Conservation (phyloP, 2,329 filamentous ascomycete genomes). For the Biscogniauxia sp. region DNA sequence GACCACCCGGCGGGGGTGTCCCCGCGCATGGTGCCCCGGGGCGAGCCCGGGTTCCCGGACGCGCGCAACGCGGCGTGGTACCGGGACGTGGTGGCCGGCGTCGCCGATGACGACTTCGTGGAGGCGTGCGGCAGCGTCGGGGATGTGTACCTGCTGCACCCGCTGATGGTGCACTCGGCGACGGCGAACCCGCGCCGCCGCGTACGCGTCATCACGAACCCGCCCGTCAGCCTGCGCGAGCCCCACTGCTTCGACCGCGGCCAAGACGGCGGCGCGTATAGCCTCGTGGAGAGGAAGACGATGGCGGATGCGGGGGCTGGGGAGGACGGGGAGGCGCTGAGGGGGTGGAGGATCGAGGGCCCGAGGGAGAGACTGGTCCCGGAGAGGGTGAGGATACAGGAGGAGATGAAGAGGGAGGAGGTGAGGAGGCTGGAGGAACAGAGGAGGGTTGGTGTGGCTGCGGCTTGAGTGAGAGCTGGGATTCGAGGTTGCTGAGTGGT, state of each 20-base stretch:
- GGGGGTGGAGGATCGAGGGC: constrained; percentile 50
- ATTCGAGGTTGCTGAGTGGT: neutral
- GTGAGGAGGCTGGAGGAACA: constrained; percentile 41
- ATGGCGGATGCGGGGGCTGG: constrained; percentile 46
- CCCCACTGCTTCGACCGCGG: constrained; percentile 52
- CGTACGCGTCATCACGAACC: constrained; percentile 55
- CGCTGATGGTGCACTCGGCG: constrained; percentile 58
- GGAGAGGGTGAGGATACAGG: constrained; percentile 45
- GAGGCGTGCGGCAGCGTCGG: constrained; percentile 54
- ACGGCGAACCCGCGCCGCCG: constrained; percentile 46
- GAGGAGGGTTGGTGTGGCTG: constrained; percentile 17
- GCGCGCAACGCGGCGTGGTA: constrained; percentile 44
- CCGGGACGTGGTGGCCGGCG: constrained; percentile 37
- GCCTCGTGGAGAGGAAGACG: constrained; percentile 55
- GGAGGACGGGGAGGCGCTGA: constrained; percentile 43
- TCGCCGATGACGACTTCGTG: constrained; percentile 39
- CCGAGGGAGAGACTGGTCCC: constrained; percentile 51
- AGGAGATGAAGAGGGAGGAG: constrained; percentile 50
- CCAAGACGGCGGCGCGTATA: constrained; percentile 45
- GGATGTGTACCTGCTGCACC: constrained; percentile 59
- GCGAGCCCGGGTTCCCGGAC: constrained; percentile 14
- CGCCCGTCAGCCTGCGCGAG: constrained; percentile 49
- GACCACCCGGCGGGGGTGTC: constrained; percentile 64
- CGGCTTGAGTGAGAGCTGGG: neutral
- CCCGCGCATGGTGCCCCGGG: constrained; percentile 59